Conservation (phyloP, 805 yeast species). For the Kluyveromyces wickerhamii region DNA sequence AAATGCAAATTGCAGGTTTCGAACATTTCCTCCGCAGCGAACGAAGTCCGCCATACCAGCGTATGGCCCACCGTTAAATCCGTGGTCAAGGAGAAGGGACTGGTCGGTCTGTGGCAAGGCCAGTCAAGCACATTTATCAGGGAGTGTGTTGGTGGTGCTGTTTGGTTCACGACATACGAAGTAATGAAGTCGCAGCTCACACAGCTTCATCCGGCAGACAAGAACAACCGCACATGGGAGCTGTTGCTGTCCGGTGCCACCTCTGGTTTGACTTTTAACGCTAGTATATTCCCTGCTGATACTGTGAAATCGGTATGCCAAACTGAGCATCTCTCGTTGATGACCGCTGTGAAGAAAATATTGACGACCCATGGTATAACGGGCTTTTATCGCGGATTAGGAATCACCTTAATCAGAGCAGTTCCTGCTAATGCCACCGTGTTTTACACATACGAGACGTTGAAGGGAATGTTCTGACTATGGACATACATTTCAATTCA, state of each 20-base stretch:
- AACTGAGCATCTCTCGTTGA: slow-evolving; percentile 29
- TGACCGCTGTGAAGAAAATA: slow-evolving; percentile 36
- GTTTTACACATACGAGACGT: slow-evolving; percentile 67
- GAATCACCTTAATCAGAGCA: slow-evolving; percentile 72
- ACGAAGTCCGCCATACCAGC: slow-evolving; percentile 23
- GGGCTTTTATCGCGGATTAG: slow-evolving; percentile 78
- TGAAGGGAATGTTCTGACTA: slow-evolving; percentile 14
- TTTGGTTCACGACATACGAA: slow-evolving; percentile 92
- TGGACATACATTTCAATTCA: neutral
- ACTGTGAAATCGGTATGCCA: slow-evolving; percentile 85
- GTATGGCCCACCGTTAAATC: slow-evolving; percentile 33
- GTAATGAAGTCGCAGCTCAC: slow-evolving; percentile 33
- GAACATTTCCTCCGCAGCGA: slow-evolving; percentile 29
- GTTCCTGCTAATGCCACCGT: slow-evolving; percentile 87
- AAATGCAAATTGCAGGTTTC: slow-evolving; percentile 82
- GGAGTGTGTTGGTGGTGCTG: slow-evolving; percentile 84
- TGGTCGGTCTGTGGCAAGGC: slow-evolving; percentile 80
- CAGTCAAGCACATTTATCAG: slow-evolving; percentile 72
- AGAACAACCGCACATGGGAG: slow-evolving; percentile 39
- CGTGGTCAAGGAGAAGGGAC: slow-evolving; percentile 45
- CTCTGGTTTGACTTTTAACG: slow-evolving; percentile 79
- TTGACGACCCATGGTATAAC: slow-evolving; percentile 53
- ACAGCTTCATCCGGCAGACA: slow-evolving; percentile 7
- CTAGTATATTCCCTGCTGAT: slow-evolving; percentile 80
- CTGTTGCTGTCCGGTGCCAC: slow-evolving; percentile 70